Evolutionary conservation across 805 yeast species (phyloP).

Genomic region (Ogataea kodamae): DNA sequence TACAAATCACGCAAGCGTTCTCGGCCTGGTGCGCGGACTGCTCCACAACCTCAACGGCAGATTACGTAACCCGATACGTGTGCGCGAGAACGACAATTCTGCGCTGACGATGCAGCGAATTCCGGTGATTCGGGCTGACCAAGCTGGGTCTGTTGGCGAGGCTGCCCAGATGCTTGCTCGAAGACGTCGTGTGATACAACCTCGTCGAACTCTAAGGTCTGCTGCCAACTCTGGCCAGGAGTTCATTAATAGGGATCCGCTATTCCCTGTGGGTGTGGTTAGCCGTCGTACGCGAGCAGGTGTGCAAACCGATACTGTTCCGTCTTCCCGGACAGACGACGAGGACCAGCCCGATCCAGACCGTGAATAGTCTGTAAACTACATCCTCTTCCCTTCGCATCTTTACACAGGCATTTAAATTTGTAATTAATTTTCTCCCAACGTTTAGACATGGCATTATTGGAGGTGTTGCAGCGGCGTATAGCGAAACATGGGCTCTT

Average conservation of each 20-base stretch:
- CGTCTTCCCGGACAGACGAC: conserved; percentile 4
- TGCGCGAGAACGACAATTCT: conserved; percentile 10
- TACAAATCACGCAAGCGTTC: conserved; percentile 18
- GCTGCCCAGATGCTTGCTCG: conserved; percentile 6
- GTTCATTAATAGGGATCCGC: conserved; percentile 22
- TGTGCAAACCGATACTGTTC: conserved; percentile 34
- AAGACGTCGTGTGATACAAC: conserved; percentile 10
- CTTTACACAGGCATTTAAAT: neutral
- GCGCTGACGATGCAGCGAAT: conserved; percentile 15
- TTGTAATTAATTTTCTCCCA: neutral
- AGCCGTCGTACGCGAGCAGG: conserved; percentile 47
- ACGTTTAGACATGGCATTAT: conserved; percentile 39
- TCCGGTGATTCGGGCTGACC: conserved; percentile 14
- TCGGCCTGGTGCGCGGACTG: conserved; percentile 24
- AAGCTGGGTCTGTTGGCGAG: conserved; percentile 1
- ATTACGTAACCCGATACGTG: conserved; percentile 20
- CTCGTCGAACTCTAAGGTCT: conserved; percentile 8
- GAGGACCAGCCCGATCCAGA: conserved; percentile 5
- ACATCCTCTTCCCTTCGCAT: conserved; percentile 4
- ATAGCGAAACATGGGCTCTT: conserved; percentile 43
- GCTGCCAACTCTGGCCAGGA: conserved; percentile 12
- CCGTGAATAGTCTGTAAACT: conserved; percentile 3
- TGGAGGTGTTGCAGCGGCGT: conserved; percentile 42
- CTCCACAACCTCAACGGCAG: conserved; percentile 26
- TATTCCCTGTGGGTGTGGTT: conserved; percentile 46